Conservation (phyloP, 495 filamentous ascomycete species). For the Hyaloscypha finlandica region DNA sequence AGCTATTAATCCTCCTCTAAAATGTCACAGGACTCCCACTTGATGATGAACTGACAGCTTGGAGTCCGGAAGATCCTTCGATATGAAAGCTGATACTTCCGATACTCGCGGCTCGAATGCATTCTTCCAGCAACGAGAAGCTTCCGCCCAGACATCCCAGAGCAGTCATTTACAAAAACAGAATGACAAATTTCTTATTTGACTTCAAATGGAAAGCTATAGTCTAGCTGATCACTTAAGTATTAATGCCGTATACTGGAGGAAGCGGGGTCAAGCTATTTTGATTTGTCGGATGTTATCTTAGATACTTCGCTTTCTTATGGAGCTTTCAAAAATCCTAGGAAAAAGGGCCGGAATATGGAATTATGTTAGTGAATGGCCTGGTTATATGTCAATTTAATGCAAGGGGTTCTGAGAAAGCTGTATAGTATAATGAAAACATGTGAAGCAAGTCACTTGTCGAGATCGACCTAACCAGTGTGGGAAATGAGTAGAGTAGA, state of each 20-base stretch:
- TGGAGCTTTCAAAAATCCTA: conserved; percentile 19
- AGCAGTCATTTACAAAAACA: too few species aligned
- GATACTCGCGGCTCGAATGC: too few species aligned
- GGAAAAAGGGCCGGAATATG: conserved; percentile 16
- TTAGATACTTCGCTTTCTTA: conserved; percentile 20
- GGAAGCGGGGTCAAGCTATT: conserved; percentile 19
- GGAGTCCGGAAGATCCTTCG: too few species aligned
- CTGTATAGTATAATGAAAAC: conserved; percentile 7
- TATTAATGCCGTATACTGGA: conserved; percentile 18
- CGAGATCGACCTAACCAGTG: conserved; percentile 17
- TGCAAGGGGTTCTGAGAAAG: conserved; percentile 7
- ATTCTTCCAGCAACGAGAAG: too few species aligned
- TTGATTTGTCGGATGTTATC: conserved; percentile 16
- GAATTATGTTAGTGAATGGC: conserved; percentile 20
- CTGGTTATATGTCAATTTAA: conserved; percentile 1
- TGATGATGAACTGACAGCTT: too few species aligned
- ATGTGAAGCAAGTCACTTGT: neutral
- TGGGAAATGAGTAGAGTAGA: too few species aligned
- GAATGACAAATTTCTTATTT: too few species aligned
- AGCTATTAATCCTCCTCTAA: too few species aligned
- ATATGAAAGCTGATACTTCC: too few species aligned
- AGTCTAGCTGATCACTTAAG: conserved; percentile 14
- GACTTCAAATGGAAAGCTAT: too few species aligned
- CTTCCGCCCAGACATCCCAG: too few species aligned
- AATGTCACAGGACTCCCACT: too few species aligned